Base-by-base conservation (phyloP, 1,284 basidiomycete species). In the Trichosporon sp. region DNA sequence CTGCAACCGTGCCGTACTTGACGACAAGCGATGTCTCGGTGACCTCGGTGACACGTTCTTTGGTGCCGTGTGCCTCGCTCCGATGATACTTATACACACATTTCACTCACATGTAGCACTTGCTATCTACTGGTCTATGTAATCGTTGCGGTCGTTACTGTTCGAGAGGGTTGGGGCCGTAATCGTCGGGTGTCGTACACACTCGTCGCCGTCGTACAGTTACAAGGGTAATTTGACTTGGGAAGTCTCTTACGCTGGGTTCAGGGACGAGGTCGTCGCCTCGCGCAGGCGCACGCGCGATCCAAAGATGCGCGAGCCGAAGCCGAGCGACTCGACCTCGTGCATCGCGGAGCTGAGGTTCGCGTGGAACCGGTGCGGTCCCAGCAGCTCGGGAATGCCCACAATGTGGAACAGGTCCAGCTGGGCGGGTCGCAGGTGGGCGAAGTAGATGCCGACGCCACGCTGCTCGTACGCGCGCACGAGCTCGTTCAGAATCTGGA, bases 401-500 rank as follows among this genome's bases (percentile, higher is more conserved):
- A 82, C 81, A 10, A 81, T 73, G 38, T 77, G 71, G 73, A 95
- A 94, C 74, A 87, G 86, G 63, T 86, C 84, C 66, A 87, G 85
- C 65, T 90, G 88, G 0, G 81, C 82, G 0, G 85, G 79, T 54
- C 89, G 88, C 65, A 95, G 86, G 79, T 95, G 93, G 0, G 92
- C 90, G 77, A 96, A 89, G 83, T 90, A 93, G 31, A 95, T 83
- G 2, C 86, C 87, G 14, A 94, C 92, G 4, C 88, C 89, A 10
- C 92, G 90, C 67, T 78, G 84, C 85, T 90, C 90, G 78, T 76
- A 96, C 12, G 91, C 90, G 74, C 90, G 88, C 54, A 91, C 85
- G 1, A 96, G 84, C 80, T 98, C 95, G 73, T 88, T 86, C 76
- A 97, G 88, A 73, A 96, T 93, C 81, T 94, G 92, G 3, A 91